Evolutionary conservation across 2,329 filamentous ascomycete species (phyloP), one percentile per base, ranked within the genome.

Genomic region (Phialocephala sp.): DNA sequence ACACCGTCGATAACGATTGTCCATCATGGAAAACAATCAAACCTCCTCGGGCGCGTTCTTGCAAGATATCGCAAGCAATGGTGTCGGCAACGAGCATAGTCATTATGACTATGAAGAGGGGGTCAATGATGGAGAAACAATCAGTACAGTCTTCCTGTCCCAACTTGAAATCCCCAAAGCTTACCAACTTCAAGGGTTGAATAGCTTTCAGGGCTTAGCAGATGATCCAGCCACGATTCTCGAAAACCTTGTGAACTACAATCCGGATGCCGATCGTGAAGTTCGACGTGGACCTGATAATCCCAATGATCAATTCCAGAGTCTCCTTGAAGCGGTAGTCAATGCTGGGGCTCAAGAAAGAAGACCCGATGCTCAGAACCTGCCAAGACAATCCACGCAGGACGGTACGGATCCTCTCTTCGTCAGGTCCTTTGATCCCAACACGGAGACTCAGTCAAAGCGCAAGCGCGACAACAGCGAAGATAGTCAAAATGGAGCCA

Each of bases 261-360:
- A 50, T 22, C 24, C 45, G 24, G 12, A 22, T 11, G 20, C 15
- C 45, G 24, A 20, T 14, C 45, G 15, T 2, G 41, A 43, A 18
- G 18, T 50, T 20, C 45, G 22, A 50, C n/a, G 11, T 20, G 15
- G 22, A 27, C n/a, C 11, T 27, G 20, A 32, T 32, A 6, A 32
- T 6, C 27, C 27, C 27, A 32, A 50, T 62, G 67, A 72, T 54
- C 69, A 72, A 56, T 74, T 76, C 24, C 70, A 68, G 27, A 74
- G 67, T 52, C 59, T 74, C 18, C 62, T 74, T 11, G 60, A 74
- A 62, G 72, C 74, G 27, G 74, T 68, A 36, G 72, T 68, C 27
- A 73, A 68, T 8, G 71, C 73, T 61, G 72, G 65, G 45, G 72
- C 63, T 14, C 59, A 54, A 60, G 65, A 66, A 54, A 54, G n/a